Base-by-base conservation (phyloP, 2,329 filamentous ascomycete genomes). In the Alternaria gaisen region DNA sequence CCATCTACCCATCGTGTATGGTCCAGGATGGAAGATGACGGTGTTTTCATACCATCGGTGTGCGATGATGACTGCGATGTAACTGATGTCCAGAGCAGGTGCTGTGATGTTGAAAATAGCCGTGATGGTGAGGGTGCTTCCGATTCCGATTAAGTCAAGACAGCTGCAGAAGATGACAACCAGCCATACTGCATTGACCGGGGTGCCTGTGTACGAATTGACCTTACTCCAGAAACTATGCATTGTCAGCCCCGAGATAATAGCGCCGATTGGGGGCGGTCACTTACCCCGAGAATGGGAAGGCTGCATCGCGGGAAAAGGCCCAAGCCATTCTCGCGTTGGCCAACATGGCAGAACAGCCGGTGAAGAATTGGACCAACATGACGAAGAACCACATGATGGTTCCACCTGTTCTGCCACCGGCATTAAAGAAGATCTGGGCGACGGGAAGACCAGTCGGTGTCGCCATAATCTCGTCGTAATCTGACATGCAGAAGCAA, bases 351-450 rank as follows among this genome's bases (percentile, higher is more conserved):
- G 87, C 87, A 18, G 86, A 85, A 56, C 86, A 87, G 20, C 87
- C 86, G 0, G 87, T 89, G 77, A 90, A 89, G 72, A 88, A 86
- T 61, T 89, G 87, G 3, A 90, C 86, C 1, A 90, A 80, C 60
- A 89, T 86, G 18, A 87, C 84, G 60, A 87, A 87, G 56, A 83
- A 84, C 84, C 85, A 88, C 86, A 88, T 88, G 16, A 82, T 71
- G 0, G 85, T 86, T 30, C 85, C 87, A n/a, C 85, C 86, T 3
- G 74, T 80, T 62, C 76, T 81, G 3, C 87, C 87, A 10, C 84
- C 86, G 4, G 86, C 87, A 65, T 90, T 88, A 46, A 88, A 80
- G 70, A 89, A 83, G 58, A 83, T 82, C 62, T 83, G 81, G 38
- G 87, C 87, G 0, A 86, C 86, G 0, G 88, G 87, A 9, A 89